A percentile compares a stretch with the other conserved stretches of the same genome.
phyloP scores from a whole-genome alignment of 345 rosid genomes.

The Microcos paniculata region DNA sequence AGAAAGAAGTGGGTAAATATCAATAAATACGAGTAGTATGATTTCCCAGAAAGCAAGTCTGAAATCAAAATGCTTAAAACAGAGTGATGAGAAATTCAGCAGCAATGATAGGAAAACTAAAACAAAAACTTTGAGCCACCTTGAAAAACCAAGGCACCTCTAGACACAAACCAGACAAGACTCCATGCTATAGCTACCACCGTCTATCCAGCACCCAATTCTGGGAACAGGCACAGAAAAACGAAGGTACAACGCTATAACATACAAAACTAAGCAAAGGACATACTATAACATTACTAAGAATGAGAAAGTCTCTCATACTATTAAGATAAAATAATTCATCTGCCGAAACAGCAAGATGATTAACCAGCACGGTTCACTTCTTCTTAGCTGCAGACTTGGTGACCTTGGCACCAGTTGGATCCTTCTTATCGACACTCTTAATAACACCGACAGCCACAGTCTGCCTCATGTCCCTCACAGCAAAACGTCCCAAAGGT shows the following conservation, averaged over 20 bases:
- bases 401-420: constrained; percentile 25
- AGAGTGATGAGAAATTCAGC: background rate
- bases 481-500: constrained; percentile 27
- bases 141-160: background rate
- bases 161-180: background rate
- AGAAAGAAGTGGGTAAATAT: no score
- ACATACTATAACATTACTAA: background rate
- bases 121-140: background rate
- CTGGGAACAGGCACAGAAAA: background rate
- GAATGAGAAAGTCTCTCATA: background rate
- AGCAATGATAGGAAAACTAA: background rate
- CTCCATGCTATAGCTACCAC: background rate
- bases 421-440: constrained; percentile 28
- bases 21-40: no score
- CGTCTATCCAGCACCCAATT: background rate
- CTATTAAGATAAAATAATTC: background rate
- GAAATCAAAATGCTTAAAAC: background rate
- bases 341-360: background rate
- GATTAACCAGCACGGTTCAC: background rate
- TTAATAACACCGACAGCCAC: constrained; percentile 27
- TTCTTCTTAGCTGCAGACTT: constrained; percentile 26
- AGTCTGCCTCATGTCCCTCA: constrained; percentile 28
- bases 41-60: background rate
- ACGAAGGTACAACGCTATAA: background rate
- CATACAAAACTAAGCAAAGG: background rate